Conservation (phyloP, 2,329 filamentous ascomycete species). For the Bipolaris gigantea region DNA sequence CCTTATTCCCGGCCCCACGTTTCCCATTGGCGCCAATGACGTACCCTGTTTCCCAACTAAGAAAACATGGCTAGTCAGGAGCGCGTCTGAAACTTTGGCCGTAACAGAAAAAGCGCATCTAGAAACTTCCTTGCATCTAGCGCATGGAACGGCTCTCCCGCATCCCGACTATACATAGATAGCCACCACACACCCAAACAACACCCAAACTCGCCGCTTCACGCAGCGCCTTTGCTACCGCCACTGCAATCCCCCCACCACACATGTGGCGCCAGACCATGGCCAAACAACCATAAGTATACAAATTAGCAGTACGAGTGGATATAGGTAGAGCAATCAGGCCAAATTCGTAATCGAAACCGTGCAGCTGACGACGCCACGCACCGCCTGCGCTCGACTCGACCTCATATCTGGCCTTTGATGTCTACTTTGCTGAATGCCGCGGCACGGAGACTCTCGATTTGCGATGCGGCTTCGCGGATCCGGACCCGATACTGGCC, state of each 20-base stretch:
- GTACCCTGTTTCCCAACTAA: constrained; percentile 20
- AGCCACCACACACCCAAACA: constrained; percentile 26
- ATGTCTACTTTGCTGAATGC: constrained; percentile 92
- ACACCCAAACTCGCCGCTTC: constrained; percentile 28
- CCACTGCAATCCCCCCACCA: constrained; percentile 1
- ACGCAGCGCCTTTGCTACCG: constrained; percentile 8
- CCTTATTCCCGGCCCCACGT: constrained; percentile 19
- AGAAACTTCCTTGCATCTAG: constrained; percentile 35
- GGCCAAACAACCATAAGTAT: constrained; percentile 4
- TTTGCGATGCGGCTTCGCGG: constrained; percentile 63
- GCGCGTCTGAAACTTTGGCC: constrained; percentile 30
- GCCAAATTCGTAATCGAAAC: constrained; percentile 5
- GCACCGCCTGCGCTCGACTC: constrained; percentile 35
- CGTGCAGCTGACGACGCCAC: constrained; percentile 6
- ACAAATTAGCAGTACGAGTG: constrained; percentile 18
- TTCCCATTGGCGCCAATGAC: constrained; percentile 19
- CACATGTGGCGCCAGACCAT: constrained; percentile 17
- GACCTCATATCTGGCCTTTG: constrained; percentile 85
- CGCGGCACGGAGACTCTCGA: constrained; percentile 70
- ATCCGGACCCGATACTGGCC: constrained; percentile 53
- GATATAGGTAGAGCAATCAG: constrained; percentile 14
- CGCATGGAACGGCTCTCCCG: constrained; percentile 38
- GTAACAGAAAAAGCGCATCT: constrained; percentile 31
- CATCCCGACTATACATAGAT: constrained; percentile 28
- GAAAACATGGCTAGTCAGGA: constrained; percentile 12